phyloP scores from a whole-genome alignment of 2,329 filamentous ascomycete species.

The Arthrobotrys conoides region DNA sequence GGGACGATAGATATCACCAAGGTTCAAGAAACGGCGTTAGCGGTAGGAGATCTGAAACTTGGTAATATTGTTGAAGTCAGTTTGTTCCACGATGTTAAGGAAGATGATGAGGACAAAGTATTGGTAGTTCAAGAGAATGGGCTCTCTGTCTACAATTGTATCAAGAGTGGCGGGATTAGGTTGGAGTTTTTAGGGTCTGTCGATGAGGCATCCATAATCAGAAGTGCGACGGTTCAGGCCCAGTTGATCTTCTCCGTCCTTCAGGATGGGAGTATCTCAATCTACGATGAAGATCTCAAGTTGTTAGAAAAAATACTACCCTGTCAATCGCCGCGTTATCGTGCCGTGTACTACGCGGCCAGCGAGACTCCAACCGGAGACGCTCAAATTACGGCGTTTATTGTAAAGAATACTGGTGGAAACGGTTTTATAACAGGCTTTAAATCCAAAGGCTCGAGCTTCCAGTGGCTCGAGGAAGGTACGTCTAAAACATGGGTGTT shows the following conservation, averaged over 20 bases:
- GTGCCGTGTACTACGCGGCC: conserved; percentile 39
- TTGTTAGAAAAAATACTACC: conserved; percentile 24
- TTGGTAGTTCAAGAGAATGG: conserved; percentile 55
- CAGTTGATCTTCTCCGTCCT: conserved; percentile 45
- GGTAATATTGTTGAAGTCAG: conserved; percentile 44
- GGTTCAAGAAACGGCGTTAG: conserved; percentile 57
- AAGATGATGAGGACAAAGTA: conserved; percentile 52
- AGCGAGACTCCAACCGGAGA: conserved; percentile 34
- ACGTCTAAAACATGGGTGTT: not conserved
- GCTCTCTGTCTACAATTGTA: conserved; percentile 42
- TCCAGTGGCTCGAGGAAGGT: conserved; percentile 47
- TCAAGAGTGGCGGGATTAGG: conserved; percentile 53
- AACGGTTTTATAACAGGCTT: conserved; percentile 43
- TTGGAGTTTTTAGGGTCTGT: conserved; percentile 43
- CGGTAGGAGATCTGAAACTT: conserved; percentile 51
- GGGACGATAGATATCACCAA: conserved; percentile 44
- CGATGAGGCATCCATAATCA: conserved; percentile 39
- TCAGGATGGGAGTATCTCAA: conserved; percentile 35
- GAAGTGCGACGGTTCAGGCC: conserved; percentile 36
- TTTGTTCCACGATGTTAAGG: conserved; percentile 59
- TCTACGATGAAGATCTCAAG: conserved; percentile 49
- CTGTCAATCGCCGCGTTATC: conserved; percentile 37
- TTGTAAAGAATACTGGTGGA: conserved; percentile 41
- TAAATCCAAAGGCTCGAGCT: conserved; percentile 29
- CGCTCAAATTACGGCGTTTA: conserved; percentile 39